phyloP scores from a whole-genome alignment of 2,329 filamentous ascomycete genomes.

The Neurospora sp. region DNA sequence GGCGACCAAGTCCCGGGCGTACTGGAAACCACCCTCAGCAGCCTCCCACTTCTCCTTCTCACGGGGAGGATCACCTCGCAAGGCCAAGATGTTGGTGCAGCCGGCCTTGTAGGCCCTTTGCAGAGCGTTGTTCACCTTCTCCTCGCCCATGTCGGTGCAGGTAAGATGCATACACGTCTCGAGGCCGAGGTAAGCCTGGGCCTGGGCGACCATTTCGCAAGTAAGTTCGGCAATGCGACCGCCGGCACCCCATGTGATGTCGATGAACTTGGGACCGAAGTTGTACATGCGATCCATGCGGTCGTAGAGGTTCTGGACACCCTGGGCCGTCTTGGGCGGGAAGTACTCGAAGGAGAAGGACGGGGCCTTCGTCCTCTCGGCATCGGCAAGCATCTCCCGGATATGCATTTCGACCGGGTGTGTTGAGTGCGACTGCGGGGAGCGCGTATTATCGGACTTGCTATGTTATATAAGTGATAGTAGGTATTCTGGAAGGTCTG shows the following conservation, averaged over 20 bases:
- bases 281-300: slow-evolving; percentile 99
- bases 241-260: slow-evolving; percentile 97
- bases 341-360: slow-evolving; percentile 99
- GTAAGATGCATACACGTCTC: slow-evolving; percentile 99
- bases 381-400: slow-evolving; percentile 77
- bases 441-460: neutral
- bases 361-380: slow-evolving; percentile 66
- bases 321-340: slow-evolving; percentile 91
- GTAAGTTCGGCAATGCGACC: slow-evolving; percentile 85
- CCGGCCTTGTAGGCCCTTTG: slow-evolving; percentile 84
- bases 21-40: slow-evolving; percentile 76
- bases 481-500: neutral
- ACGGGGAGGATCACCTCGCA: slow-evolving; percentile 86
- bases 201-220: slow-evolving; percentile 93
- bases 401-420: slow-evolving; percentile 69
- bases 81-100: slow-evolving; percentile 92
- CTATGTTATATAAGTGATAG: neutral
- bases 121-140: slow-evolving; percentile 83
- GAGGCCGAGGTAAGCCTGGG: slow-evolving; percentile 87
- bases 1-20: slow-evolving; percentile 74
- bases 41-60: slow-evolving; percentile 92
- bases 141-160: slow-evolving; percentile 93
- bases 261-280: slow-evolving; percentile 89
- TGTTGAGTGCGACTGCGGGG: neutral
- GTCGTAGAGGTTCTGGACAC: slow-evolving; percentile 98